Evolutionary conservation across 495 filamentous ascomycete genomes (phyloP).

Genomic region (Parachaetomium inaequale): DNA sequence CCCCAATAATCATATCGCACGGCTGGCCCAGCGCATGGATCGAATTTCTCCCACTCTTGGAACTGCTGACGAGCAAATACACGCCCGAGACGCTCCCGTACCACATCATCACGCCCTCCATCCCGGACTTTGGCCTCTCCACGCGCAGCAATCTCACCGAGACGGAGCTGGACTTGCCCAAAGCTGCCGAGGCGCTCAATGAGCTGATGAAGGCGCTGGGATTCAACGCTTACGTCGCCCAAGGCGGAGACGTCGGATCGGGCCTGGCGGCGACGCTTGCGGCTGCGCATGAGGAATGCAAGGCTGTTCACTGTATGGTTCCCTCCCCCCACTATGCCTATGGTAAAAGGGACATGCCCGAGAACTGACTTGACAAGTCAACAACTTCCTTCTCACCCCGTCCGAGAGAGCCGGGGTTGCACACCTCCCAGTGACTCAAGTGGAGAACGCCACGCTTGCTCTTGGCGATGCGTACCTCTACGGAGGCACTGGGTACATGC

Average conservation of each 20-base stretch:
- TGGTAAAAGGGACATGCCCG: too few species aligned
- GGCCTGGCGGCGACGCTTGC: slow-evolving; percentile 45
- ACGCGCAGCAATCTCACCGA: slow-evolving; percentile 28
- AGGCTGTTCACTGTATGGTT: slow-evolving; percentile 34
- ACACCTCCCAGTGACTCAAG: slow-evolving; percentile 12
- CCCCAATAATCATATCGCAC: slow-evolving; percentile 55
- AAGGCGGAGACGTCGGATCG: slow-evolving; percentile 66
- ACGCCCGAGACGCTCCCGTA: slow-evolving; percentile 55
- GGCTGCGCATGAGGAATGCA: slow-evolving; percentile 33
- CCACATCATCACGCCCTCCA: slow-evolving; percentile 61
- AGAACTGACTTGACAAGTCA: slow-evolving; percentile 19
- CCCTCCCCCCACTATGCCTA: neutral
- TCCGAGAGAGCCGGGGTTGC: slow-evolving; percentile 13
- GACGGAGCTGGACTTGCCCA: slow-evolving; percentile 41
- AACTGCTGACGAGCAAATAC: slow-evolving; percentile 50
- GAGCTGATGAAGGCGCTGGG: slow-evolving; percentile 54
- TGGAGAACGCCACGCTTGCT: slow-evolving; percentile 15
- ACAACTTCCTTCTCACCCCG: slow-evolving; percentile 26
- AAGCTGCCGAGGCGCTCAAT: slow-evolving; percentile 52
- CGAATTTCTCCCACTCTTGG: slow-evolving; percentile 49
- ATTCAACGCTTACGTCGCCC: slow-evolving; percentile 57
- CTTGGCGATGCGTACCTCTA: slow-evolving; percentile 8
- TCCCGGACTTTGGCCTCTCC: slow-evolving; percentile 62
- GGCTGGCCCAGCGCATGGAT: slow-evolving; percentile 49
- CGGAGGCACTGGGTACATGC: slow-evolving; percentile 50